These are phyloP conservation scores for Silene coronaria DNA, from an alignment of 179 eudicot genomes.

Conservation along the genomic window DNA sequence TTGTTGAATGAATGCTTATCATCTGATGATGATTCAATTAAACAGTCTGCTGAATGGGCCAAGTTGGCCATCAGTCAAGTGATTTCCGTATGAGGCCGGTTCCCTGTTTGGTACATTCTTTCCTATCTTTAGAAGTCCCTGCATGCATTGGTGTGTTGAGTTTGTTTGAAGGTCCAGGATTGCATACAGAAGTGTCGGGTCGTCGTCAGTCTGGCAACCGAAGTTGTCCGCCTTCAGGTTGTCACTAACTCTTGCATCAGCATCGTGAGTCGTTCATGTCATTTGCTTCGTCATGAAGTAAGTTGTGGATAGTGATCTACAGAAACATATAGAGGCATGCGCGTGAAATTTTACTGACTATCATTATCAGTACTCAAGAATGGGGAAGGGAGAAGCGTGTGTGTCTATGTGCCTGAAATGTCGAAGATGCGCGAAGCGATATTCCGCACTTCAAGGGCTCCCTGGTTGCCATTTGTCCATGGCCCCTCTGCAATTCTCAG, in stretches of 20 bases:
- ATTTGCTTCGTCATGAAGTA: conserved; percentile 18
- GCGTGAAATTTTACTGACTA: conserved; percentile 8
- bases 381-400: conserved; percentile 13
- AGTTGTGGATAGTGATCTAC: conserved; percentile 15
- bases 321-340: conserved; percentile 14
- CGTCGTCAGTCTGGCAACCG: conserved; percentile 5
- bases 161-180: conserved; percentile 54
- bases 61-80: conserved; percentile 76
- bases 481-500: conserved; percentile 13
- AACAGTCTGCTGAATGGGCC: conserved; percentile 99
- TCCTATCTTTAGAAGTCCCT: conserved; percentile 53
- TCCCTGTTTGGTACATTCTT: conserved; percentile 45
- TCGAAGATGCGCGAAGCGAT: conserved; percentile 10
- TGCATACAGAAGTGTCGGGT: conserved; percentile 66
- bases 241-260: conserved; percentile 78
- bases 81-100: conserved; percentile 58
- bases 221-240: conserved; percentile 30
- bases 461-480: conserved; percentile 15
- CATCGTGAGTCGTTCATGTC: conserved; percentile 44
- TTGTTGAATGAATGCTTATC: conserved; percentile 77
- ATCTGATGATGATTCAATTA: conserved; percentile 75
- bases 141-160: conserved; percentile 77
- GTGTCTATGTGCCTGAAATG: conserved; percentile 12
- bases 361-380: conserved; percentile 14
- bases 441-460: conserved; percentile 3